A percentile compares a stretch with the other conserved stretches of the same genome.
These are phyloP conservation scores for Plasmodium gallinaceum DNA, from an alignment of 169 alveolate species.

Conservation along the genomic window DNA sequence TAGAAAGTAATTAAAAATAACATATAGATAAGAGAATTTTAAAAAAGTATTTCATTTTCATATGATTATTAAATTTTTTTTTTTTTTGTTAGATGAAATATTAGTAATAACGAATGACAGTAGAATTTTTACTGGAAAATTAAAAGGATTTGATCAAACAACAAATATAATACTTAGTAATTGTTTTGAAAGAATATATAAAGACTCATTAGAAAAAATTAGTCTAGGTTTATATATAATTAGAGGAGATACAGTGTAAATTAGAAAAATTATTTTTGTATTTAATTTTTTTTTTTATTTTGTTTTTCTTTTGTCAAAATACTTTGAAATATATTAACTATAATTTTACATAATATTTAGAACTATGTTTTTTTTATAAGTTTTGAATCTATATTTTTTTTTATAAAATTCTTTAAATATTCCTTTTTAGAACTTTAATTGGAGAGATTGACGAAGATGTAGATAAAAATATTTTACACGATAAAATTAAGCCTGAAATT, in stretches of 20 bases:
- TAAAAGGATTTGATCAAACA: slow-evolving; percentile 92
- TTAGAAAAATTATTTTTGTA: slow-evolving; percentile 19
- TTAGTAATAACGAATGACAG: slow-evolving; percentile 91
- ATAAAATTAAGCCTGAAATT: slow-evolving; percentile 81
- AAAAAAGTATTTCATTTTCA: no score
- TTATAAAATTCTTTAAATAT: not conserved
- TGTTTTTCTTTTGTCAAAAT: not conserved
- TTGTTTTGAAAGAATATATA: slow-evolving; percentile 90
- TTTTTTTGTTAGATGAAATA: slow-evolving; percentile 84
- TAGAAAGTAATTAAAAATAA: slow-evolving; percentile 44
- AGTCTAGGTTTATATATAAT: slow-evolving; percentile 87
- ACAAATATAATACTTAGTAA: slow-evolving; percentile 89
- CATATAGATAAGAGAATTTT: not conserved
- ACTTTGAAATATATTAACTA: not conserved
- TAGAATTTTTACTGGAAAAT: slow-evolving; percentile 89
- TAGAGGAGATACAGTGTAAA: slow-evolving; percentile 91
- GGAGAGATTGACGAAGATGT: slow-evolving; percentile 85
- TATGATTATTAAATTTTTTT: slow-evolving; percentile 8
- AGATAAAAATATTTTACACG: slow-evolving; percentile 76
- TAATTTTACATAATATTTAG: not conserved
- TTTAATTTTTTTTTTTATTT: not conserved
- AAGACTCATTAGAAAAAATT: slow-evolving; percentile 88
- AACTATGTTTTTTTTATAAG: not conserved
- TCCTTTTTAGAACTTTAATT: slow-evolving; percentile 77
- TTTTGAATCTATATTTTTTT: not conserved